Evolutionary conservation across 148 eudicot species (phyloP).

Genomic region (Pharnaceum exiguum): DNA sequence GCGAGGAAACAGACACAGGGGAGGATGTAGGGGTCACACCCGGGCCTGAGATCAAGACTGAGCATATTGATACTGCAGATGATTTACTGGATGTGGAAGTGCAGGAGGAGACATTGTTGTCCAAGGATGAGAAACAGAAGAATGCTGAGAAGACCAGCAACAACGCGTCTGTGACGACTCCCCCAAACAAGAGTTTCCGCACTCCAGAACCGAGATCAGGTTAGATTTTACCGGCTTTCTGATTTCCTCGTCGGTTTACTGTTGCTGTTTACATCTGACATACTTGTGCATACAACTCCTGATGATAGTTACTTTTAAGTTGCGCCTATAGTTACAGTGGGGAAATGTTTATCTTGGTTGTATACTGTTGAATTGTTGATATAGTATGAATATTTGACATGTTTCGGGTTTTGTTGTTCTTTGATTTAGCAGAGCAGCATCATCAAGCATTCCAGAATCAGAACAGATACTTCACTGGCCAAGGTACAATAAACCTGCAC

Average conservation of each 20-base stretch:
- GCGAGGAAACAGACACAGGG: not conserved
- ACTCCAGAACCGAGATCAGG: conserved; percentile 15
- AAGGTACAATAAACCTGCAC: not conserved
- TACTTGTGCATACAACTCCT: not conserved
- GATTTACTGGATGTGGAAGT: not conserved
- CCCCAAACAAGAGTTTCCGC: not conserved
- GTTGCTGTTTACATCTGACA: not conserved
- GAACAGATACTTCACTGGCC: conserved; percentile 6
- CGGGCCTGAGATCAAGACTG: not conserved
- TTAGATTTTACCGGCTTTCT: not conserved
- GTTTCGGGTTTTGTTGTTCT: not conserved
- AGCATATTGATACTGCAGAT: not conserved
- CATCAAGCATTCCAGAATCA: conserved; percentile 13
- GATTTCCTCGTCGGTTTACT: not conserved
- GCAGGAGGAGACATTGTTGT: not conserved
- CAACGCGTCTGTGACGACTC: conserved; percentile 3
- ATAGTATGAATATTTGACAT: too few species aligned
- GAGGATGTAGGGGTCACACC: not conserved
- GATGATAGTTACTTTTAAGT: too few species aligned
- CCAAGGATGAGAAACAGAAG: not conserved
- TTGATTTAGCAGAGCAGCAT: conserved; percentile 10
- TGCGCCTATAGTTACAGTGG: too few species aligned
- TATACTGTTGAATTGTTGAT: too few species aligned
- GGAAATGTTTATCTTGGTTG: too few species aligned
- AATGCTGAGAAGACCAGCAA: not conserved